phyloP scores from a whole-genome alignment of 2,329 filamentous ascomycete genomes.

The Tolypocladium tundrense region DNA sequence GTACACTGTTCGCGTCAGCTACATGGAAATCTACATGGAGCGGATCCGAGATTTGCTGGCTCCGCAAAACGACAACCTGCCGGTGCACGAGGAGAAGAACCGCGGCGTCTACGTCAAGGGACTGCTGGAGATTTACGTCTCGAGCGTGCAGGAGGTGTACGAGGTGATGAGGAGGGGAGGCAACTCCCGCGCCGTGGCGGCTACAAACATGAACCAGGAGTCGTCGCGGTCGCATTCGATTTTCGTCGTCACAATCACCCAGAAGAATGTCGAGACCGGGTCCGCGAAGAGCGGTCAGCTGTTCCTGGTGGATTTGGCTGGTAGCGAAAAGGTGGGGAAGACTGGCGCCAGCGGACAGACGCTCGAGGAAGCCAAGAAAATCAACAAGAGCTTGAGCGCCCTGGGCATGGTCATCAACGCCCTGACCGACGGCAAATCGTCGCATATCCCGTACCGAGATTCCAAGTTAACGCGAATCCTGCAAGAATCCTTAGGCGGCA shows the following conservation, averaged over 20 bases:
- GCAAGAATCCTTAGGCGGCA: constrained; percentile 94
- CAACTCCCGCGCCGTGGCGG: constrained; percentile 78
- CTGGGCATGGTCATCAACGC: constrained; percentile 99
- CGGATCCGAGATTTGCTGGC: constrained; percentile 86
- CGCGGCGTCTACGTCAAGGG: constrained; percentile 95
- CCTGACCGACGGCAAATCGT: constrained; percentile 92
- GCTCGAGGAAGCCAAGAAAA: constrained; percentile 97
- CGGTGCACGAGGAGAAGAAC: constrained; percentile 96
- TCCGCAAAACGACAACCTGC: constrained; percentile 90
- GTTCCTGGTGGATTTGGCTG: constrained; percentile 94
- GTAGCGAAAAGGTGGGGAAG: constrained; percentile 97
- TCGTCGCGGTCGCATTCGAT: constrained; percentile 98
- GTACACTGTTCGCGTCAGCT: constrained; percentile 96
- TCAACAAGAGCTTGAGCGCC: constrained; percentile 98
- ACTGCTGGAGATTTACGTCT: constrained; percentile 87
- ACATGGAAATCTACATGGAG: constrained; percentile 99
- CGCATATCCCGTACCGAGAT: constrained; percentile 91
- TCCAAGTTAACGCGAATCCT: constrained; percentile 95
- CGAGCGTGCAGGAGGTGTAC: constrained; percentile 90
- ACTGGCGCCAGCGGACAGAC: constrained; percentile 96
- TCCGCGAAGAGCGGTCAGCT: constrained; percentile 94
- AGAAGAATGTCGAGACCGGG: constrained; percentile 95
- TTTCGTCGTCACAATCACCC: constrained; percentile 91
- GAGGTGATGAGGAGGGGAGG: constrained; percentile 94
- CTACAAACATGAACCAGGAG: constrained; percentile 99